Base-by-base conservation (phyloP, 2,329 filamentous ascomycete species). In the Fusarium verrucosum region DNA sequence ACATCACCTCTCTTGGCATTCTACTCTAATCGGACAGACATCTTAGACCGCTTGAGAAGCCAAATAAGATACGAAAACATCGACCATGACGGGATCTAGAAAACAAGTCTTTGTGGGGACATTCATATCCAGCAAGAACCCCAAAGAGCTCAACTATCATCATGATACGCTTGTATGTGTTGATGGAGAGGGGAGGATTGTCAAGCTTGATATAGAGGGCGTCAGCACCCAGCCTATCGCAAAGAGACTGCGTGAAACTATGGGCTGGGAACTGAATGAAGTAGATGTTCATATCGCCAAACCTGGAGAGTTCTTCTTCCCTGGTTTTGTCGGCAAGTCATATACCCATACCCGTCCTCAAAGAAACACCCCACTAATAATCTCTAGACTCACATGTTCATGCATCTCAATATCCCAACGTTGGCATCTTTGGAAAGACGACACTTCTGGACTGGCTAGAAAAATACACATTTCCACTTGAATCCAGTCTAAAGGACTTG, bases 391-490 rank as follows among this genome's bases (percentile, higher is more conserved):
- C 95, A 1, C 95, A 99, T 76, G 91, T 97, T 56, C 95, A 99
- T 75, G 95, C 95, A 10, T 87, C 94, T 0, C 95, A 99, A 79
- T 97, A 97, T 72, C 93, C 94, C 56, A 99, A 99, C 73, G 87
- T 88, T 2, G 95, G 95, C 58, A 89, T 99, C 65, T 98, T 98
- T 74, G 95, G 95, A 72, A 95, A 94, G 67, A 90, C 92, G 0
- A 97, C 94, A 1, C 88, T 99, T 28, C 85, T 99, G 14, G 90
- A 95, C 78, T 99, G 95, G 95, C 83, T 99, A 7, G 86, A 94
- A 71, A 95, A 84, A 16, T 98, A 99, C 80, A 99, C 95, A 0
- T 99, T 98, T 74, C 95, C 95, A 0, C 85, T 97, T 63, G 95
- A 99, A 78, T 83, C 89, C 1, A 93, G 90, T 10, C 87, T 97